Conservation (phyloP, 345 rosid genomes). For the Eucalyptus tenuipes region DNA sequence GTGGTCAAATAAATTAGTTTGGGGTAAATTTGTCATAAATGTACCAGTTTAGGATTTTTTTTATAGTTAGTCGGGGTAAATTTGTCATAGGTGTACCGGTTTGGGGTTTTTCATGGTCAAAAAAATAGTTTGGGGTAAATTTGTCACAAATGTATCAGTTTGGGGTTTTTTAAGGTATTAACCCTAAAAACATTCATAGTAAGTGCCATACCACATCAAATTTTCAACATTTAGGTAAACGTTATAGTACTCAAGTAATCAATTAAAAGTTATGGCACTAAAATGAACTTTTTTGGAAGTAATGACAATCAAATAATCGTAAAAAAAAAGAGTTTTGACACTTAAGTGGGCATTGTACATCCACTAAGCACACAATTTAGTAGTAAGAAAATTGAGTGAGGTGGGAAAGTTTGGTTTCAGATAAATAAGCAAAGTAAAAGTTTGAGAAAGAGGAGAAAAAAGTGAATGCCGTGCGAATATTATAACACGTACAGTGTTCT, state of each 20-base stretch:
- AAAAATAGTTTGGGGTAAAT: too few relatives aligned
- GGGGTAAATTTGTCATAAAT: too few relatives aligned
- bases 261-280: not conserved
- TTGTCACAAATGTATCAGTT: too few relatives aligned
- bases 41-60: too few relatives aligned
- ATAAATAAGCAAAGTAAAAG: not conserved
- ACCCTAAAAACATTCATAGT: not conserved
- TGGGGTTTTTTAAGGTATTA: too few relatives aligned
- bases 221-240: not conserved
- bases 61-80: too few relatives aligned
- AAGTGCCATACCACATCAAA: not conserved
- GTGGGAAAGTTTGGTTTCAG: not conserved
- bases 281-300: not conserved
- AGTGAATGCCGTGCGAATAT: not conserved
- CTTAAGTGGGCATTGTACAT: fast-evolving
- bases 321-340: not conserved
- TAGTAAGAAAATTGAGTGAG: not conserved
- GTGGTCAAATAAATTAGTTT: too few relatives aligned
- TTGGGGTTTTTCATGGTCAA: too few relatives aligned
- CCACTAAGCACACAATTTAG: not conserved
- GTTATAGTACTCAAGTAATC: not conserved
- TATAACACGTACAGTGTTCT: not conserved
- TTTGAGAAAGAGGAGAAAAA: not conserved
- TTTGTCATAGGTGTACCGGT: too few relatives aligned
- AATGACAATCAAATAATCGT: not conserved